Evolutionary conservation across 2,329 filamentous ascomycete species (phyloP).

Genomic region (Aspergillus pseudonomiae): DNA sequence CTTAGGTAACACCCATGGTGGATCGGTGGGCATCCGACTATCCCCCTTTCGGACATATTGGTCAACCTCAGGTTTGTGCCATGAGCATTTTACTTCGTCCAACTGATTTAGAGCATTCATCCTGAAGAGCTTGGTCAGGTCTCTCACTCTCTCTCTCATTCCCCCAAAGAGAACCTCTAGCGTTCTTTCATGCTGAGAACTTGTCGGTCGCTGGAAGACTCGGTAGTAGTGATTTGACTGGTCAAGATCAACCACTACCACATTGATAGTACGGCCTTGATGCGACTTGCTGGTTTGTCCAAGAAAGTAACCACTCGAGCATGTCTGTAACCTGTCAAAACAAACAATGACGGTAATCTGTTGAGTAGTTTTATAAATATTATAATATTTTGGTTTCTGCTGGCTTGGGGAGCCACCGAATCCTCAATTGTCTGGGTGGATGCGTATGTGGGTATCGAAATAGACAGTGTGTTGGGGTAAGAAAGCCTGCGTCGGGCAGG

Average conservation of each 20-base stretch:
- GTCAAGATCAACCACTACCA: background rate
- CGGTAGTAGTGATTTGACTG: background rate
- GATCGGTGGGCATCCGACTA: constrained; percentile 14
- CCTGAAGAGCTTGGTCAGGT: background rate
- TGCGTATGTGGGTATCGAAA: background rate
- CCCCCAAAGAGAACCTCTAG: background rate
- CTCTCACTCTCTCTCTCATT: background rate
- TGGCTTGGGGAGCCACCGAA: background rate
- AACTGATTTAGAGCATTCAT: background rate
- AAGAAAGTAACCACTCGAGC: background rate
- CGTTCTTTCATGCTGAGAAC: background rate
- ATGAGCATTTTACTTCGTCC: background rate
- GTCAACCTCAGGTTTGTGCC: background rate
- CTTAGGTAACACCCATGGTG: constrained; percentile 15
- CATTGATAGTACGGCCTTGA: background rate
- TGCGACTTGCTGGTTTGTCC: background rate
- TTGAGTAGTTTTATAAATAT: background rate
- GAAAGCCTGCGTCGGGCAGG: background rate
- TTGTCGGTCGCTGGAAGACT: background rate
- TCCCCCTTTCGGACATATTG: constrained; percentile 13
- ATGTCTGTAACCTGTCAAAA: background rate
- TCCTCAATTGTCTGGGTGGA: background rate
- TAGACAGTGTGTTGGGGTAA: background rate
- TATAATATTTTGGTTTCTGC: background rate
- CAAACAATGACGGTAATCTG: background rate